Conservation (phyloP, 1,139 yeast species). For the Zygoascus sp. region DNA sequence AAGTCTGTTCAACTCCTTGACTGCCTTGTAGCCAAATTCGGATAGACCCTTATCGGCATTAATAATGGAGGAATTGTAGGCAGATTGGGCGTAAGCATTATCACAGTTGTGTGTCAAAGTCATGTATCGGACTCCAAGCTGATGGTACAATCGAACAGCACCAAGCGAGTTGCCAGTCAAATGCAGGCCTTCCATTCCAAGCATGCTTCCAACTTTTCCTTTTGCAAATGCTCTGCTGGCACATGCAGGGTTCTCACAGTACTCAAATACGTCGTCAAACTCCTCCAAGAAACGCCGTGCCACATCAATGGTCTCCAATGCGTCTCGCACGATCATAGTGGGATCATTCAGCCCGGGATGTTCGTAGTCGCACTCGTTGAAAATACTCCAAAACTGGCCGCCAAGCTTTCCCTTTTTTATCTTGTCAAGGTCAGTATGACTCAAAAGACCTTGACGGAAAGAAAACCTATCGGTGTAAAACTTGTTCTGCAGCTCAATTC, state of each 20-base stretch:
- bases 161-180: conserved; percentile 48
- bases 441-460: conserved; percentile 15
- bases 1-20: conserved; percentile 46
- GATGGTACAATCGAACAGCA: conserved; percentile 45
- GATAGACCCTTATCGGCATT: conserved; percentile 44
- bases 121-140: conserved; percentile 48
- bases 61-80: conserved; percentile 44
- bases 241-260: conserved; percentile 40
- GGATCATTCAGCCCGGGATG: conserved; percentile 18
- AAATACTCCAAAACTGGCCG: conserved; percentile 20
- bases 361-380: conserved; percentile 16
- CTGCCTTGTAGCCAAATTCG: conserved; percentile 37
- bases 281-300: conserved; percentile 42
- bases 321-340: conserved; percentile 42
- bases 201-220: conserved; percentile 42
- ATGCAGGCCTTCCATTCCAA: conserved; percentile 53
- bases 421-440: conserved; percentile 18
- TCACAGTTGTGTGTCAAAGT: conserved; percentile 53
- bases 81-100: conserved; percentile 54
- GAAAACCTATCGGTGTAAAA: conserved; percentile 14
- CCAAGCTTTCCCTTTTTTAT: conserved; percentile 18
- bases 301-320: conserved; percentile 51
- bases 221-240: conserved; percentile 37
- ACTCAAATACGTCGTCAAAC: conserved; percentile 38
- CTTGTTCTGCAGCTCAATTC: conserved; percentile 17